Conservation (phyloP, 2,329 filamentous ascomycete genomes). For the Curvularia eragrostidis region DNA sequence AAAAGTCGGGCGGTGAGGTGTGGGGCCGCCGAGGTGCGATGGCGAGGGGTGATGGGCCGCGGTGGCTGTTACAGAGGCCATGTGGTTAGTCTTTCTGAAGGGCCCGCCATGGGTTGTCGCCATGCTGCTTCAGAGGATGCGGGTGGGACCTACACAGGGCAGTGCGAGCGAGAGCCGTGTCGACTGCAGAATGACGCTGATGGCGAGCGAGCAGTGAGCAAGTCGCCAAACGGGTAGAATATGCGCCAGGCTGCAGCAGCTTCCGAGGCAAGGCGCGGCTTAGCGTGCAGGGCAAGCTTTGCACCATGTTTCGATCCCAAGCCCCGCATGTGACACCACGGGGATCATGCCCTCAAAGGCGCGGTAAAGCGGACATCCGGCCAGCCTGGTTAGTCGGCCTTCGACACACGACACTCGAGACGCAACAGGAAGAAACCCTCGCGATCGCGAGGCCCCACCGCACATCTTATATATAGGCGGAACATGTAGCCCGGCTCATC, state of each 20-base stretch:
- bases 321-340: constrained; percentile 18
- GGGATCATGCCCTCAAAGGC: constrained; percentile 12
- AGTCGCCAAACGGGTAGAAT: constrained; percentile 16
- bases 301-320: constrained; percentile 13
- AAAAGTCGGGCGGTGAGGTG: constrained; percentile 32
- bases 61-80: constrained; percentile 31
- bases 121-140: constrained; percentile 35
- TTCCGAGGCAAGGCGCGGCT: constrained; percentile 1
- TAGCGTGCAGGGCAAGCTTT: constrained; percentile 13
- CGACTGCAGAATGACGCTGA: constrained; percentile 17
- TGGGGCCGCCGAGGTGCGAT: constrained; percentile 11
- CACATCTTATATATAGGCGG: constrained; percentile 3
- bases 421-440: constrained; percentile 9
- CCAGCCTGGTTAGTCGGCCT: background rate
- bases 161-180: constrained; percentile 30
- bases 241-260: constrained; percentile 12
- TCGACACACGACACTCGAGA: constrained; percentile 15
- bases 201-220: constrained; percentile 17
- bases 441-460: constrained; percentile 8
- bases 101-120: constrained; percentile 38
- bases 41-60: constrained; percentile 13
- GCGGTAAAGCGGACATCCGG: constrained; percentile 19
- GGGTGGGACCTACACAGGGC: constrained; percentile 40
- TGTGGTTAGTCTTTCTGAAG: constrained; percentile 43
- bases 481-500: constrained; percentile 14